phyloP scores from a whole-genome alignment of 768 basidiomycete genomes.

The Tulasnella sp. region DNA sequence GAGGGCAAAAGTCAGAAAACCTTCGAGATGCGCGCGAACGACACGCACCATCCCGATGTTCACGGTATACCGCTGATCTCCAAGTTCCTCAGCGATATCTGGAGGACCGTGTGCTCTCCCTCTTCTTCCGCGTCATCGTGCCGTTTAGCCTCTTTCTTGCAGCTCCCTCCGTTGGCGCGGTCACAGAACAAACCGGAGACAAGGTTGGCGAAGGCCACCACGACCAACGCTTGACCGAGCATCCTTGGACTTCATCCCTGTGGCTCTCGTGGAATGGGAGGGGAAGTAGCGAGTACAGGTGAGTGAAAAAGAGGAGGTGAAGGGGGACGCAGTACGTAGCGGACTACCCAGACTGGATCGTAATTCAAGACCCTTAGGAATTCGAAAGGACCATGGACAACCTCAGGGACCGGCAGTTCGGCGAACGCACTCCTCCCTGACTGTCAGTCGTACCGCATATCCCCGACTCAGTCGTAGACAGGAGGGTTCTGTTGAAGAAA shows the following conservation, averaged over 20 bases:
- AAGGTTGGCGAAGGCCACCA: neutral
- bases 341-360: no score
- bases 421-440: no score
- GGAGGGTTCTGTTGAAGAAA: no score
- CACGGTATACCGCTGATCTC: conserved; percentile 4
- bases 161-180: neutral
- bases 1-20: neutral
- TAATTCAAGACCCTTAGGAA: no score
- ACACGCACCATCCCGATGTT: neutral
- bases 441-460: no score
- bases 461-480: no score
- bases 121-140: neutral
- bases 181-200: neutral
- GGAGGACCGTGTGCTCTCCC: neutral
- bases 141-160: neutral
- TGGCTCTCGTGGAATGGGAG: neutral
- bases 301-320: no score
- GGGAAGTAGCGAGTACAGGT: no score
- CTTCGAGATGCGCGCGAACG: neutral
- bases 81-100: neutral
- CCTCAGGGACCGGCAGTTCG: no score
- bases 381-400: no score
- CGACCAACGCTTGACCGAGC: neutral
- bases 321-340: no score
- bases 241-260: neutral